Evolutionary conservation across 768 basidiomycete genomes (phyloP).

Genomic region (Lentinula sp.): DNA sequence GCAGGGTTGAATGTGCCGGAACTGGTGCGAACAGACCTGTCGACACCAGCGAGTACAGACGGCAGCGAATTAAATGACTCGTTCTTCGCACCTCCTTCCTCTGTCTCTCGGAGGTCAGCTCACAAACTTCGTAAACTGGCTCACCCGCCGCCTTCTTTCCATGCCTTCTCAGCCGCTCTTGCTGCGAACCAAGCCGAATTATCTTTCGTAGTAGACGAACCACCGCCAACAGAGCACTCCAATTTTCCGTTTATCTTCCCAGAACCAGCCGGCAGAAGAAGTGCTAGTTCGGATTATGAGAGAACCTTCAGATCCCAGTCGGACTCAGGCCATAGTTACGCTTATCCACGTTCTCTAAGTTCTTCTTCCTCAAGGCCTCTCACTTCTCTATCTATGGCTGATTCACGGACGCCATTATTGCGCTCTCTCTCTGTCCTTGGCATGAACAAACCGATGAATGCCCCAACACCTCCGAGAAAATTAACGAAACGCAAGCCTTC

Average conservation of each 20-base stretch:
- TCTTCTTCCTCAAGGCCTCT: not conserved
- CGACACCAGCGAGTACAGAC: not conserved
- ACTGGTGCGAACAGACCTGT: not conserved
- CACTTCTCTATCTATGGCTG: constrained; percentile 1
- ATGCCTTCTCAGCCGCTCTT: not conserved
- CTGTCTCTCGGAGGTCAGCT: not conserved
- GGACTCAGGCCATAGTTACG: constrained; percentile 4
- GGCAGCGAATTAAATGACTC: not conserved
- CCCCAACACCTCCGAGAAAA: not conserved
- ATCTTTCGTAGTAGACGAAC: not conserved
- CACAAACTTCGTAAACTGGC: constrained; percentile 3
- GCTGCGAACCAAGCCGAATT: not conserved
- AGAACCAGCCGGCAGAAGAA: not conserved
- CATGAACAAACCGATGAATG: not conserved
- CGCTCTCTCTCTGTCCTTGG: constrained; percentile 1
- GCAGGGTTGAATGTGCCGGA: not conserved
- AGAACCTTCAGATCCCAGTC: constrained; percentile 3
- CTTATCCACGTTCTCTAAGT: not conserved
- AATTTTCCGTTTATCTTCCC: constrained; percentile 1
- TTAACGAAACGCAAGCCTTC: not conserved
- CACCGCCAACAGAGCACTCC: not conserved
- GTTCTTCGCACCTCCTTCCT: not conserved
- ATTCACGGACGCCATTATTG: constrained; percentile 1
- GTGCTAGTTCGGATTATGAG: not conserved
- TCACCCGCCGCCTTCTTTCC: constrained; percentile 3